Base-by-base conservation (phyloP, 148 eudicot genomes). In the Silene conica region DNA sequence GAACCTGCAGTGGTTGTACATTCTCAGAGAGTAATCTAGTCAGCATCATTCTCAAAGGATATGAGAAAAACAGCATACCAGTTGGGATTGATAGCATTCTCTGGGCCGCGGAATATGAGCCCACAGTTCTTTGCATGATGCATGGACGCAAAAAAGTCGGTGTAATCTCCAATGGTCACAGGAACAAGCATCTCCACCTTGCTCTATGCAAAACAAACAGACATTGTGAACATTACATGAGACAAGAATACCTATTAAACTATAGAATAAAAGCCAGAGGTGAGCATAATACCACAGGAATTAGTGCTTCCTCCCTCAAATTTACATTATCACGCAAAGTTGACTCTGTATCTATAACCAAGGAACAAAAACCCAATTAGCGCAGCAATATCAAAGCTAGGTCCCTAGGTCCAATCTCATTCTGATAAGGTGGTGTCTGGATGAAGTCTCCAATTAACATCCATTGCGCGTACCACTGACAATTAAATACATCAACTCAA, bases 91-190 rank as follows among this genome's bases (percentile, higher is more conserved):
- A 95, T 81, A 38, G 98, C 80, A 26, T 86, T 92, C 60, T 89
- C 85, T 46, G 97, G 88, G 73, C 97, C 97, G 34, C 96, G 91
- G 61, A 92, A 95, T 67, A 92, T 90, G 58, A 81, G 72, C 60
- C 97, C 97, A 74, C 97, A 92, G 76, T 92, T 92, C 80, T 74
- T 90, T 3, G 96, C 97, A 72, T 92, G 97, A 86, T 90, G 88
- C 85, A 86, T 82, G 26, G 97, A 95, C 61, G 96, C 83, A 73
- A 95, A 95, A 85, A 95, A 95, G 81, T 95, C 98, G 0, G 98
- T 87, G 74, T 92, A 95, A 76, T 95, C 98, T 72, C 98, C 97
- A 73, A 92, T 87, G 3, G 83, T 85, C 73, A 83, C 76, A 59
- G 97, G 97, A 86, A 92, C 86, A 82, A 92, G 87, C 96, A 88